Percentiles rank a stretch among this genome's conserved stretches.
Evolutionary conservation across 2,329 filamentous ascomycete species (phyloP).

Genomic region (Sporothrix pseudoabietina): DNA sequence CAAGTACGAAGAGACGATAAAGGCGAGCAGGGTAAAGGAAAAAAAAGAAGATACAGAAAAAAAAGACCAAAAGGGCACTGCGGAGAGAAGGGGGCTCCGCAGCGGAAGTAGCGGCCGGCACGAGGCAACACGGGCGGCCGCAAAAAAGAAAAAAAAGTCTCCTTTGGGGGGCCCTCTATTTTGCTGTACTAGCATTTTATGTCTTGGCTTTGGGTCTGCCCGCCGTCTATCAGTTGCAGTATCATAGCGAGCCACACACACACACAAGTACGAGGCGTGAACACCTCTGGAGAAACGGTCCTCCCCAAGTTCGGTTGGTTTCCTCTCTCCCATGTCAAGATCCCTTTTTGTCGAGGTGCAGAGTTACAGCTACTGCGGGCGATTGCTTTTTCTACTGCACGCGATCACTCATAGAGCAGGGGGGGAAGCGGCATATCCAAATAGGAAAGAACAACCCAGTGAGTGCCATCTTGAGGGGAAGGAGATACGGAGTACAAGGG

Average conservation of each 20-base stretch:
- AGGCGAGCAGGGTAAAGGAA: not conserved
- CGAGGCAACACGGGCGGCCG: conserved; percentile 22
- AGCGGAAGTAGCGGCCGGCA: conserved; percentile 19
- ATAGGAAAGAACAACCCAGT: conserved; percentile 16
- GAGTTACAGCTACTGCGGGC: not conserved
- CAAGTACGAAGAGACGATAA: not conserved
- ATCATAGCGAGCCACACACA: not conserved
- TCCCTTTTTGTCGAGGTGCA: not conserved
- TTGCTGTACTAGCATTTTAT: not conserved
- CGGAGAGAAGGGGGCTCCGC: conserved; percentile 19
- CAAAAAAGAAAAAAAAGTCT: not conserved
- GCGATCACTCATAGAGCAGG: not conserved
- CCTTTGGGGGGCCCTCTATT: not conserved
- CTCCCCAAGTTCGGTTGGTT: not conserved
- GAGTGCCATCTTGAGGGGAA: not conserved
- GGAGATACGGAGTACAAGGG: not conserved
- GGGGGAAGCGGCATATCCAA: not conserved
- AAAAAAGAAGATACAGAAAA: not conserved
- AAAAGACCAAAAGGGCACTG: conserved; percentile 9
- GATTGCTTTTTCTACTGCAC: not conserved
- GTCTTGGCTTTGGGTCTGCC: not conserved
- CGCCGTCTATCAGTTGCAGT: not conserved
- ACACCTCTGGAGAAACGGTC: not conserved
- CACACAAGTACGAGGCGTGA: not conserved
- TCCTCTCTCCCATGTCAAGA: not conserved